A percentile compares a stretch with the other conserved stretches of the same genome.
These are phyloP conservation scores for Auricularia cornea DNA, from an alignment of 768 basidiomycete species.

Conservation along the genomic window DNA sequence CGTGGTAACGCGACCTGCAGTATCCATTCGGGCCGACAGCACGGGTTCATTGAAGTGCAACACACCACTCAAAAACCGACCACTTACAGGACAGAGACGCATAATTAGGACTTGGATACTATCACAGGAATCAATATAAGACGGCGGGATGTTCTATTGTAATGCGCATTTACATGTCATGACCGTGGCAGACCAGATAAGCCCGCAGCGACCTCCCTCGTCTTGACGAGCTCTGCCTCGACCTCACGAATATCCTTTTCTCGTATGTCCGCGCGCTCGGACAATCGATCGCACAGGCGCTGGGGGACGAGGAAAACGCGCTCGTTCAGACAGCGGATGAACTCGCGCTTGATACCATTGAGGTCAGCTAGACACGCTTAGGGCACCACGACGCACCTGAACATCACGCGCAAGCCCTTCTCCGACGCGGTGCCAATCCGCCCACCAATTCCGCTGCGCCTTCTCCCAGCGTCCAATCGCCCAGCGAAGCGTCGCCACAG, in stretches of 20 bases:
- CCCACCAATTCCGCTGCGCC: conserved; percentile 58
- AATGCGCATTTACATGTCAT: no score
- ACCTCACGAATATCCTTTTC: background rate
- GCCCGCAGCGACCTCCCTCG: background rate
- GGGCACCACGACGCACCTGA: conserved; percentile 29
- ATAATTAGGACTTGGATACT: no score
- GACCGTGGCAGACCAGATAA: background rate
- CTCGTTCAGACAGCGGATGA: background rate
- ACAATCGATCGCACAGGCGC: background rate
- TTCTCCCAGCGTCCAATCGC: conserved; percentile 60
- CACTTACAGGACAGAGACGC: no score
- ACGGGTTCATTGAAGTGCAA: no score
- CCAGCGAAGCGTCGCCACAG: conserved; percentile 48
- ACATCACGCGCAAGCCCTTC: conserved; percentile 59
- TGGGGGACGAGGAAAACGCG: background rate
- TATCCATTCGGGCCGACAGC: no score
- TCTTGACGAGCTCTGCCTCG: background rate
- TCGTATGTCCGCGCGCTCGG: background rate
- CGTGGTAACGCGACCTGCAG: no score
- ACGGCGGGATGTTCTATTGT: no score
- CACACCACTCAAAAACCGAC: no score
- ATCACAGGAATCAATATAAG: no score
- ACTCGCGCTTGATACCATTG: background rate
- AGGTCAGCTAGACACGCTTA: background rate
- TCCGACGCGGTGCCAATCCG: conserved; percentile 54